phyloP scores from a whole-genome alignment of 73 alveolate genomes.

The Stentor roeselii region DNA sequence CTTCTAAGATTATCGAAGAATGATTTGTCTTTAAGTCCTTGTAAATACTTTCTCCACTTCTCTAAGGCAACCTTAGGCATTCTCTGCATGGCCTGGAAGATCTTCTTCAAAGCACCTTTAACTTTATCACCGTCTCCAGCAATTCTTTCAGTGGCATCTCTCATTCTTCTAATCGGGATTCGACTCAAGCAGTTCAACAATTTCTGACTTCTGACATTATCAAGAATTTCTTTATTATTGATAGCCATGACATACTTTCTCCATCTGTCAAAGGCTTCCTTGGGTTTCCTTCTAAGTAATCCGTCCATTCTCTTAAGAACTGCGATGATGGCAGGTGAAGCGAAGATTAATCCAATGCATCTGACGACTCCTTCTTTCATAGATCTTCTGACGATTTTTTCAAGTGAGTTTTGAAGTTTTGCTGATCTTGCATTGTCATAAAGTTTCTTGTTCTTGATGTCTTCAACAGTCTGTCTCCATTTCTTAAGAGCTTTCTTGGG shows the following conservation, averaged over 20 bases:
- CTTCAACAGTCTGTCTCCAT: not conserved
- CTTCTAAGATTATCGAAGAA: slow-evolving; percentile 1
- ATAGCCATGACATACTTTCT: not conserved
- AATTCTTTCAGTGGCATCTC: slow-evolving; percentile 1
- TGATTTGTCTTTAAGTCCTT: not conserved
- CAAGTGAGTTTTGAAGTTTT: not conserved
- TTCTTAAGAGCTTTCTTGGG: not conserved
- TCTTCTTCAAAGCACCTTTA: not conserved
- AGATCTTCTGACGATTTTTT: not conserved
- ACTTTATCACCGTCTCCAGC: slow-evolving; percentile 10
- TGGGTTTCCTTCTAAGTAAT: not conserved
- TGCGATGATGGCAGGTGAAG: not conserved
- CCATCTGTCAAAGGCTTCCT: slow-evolving; percentile 20
- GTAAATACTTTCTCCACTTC: not conserved
- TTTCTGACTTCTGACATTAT: not conserved
- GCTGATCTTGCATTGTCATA: not conserved
- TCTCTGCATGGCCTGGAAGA: not conserved
- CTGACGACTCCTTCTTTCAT: not conserved
- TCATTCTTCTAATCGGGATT: not conserved
- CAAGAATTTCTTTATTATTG: not conserved
- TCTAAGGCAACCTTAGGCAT: not conserved
- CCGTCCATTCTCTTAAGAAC: not conserved
- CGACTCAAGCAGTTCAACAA: not conserved
- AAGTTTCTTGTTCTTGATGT: not conserved
- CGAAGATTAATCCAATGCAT: not conserved